These are phyloP conservation scores for Puccinia sorghi DNA, from an alignment of 1,284 basidiomycete species.

Conservation along the genomic window DNA sequence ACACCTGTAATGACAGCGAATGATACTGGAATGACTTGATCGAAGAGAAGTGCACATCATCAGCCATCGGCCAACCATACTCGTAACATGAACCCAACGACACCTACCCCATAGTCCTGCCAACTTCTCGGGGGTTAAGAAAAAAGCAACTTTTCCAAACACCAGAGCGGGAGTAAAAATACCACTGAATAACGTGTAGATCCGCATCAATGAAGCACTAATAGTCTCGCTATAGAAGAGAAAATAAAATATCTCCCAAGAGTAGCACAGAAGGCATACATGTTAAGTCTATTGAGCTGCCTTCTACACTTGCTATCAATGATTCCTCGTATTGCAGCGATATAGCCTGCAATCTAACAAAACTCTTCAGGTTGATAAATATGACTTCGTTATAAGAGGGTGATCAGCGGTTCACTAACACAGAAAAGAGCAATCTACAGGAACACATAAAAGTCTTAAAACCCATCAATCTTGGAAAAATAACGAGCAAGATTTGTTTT, in stretches of 20 bases:
- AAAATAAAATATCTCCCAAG: background rate
- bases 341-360: conserved; percentile 23
- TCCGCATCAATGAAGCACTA: background rate
- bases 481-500: no score
- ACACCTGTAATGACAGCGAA: conserved; percentile 59
- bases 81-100: background rate
- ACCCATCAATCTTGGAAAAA: background rate
- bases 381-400: background rate
- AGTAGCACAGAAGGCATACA: conserved; percentile 8
- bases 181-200: conserved; percentile 51
- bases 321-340: conserved; percentile 27
- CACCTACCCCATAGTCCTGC: conserved; percentile 57
- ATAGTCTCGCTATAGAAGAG: background rate
- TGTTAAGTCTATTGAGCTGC: conserved; percentile 29
- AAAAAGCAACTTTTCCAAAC: conserved; percentile 61
- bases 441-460: background rate
- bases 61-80: background rate
- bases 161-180: conserved; percentile 59
- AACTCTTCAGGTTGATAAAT: background rate
- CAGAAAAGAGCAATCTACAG: conserved; percentile 31
- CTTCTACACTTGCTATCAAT: conserved; percentile 21
- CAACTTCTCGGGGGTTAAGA: conserved; percentile 59
- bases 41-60: background rate
- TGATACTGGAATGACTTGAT: conserved; percentile 58
- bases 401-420: conserved; percentile 2